Conservation (phyloP, 495 filamentous ascomycete species). For the Beverwykella pulmonaria region DNA sequence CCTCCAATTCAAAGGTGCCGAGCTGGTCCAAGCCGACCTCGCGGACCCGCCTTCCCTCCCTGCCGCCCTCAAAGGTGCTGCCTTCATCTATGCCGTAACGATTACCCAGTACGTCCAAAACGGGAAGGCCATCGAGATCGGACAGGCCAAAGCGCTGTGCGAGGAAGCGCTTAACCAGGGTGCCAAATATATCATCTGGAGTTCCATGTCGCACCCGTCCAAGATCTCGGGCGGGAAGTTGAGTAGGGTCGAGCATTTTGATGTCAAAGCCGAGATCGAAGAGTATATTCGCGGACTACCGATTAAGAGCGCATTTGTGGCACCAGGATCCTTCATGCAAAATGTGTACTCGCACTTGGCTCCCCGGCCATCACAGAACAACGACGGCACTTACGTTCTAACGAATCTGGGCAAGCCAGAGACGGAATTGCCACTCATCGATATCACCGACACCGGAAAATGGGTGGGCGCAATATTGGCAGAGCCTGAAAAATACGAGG, state of each 20-base stretch:
- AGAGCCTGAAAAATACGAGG: constrained; percentile 47
- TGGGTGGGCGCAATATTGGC: constrained; percentile 58
- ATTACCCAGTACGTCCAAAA: constrained; percentile 50
- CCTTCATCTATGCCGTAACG: constrained; percentile 62
- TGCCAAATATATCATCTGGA: constrained; percentile 59
- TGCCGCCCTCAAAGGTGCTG: constrained; percentile 56
- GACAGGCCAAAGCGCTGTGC: constrained; percentile 14
- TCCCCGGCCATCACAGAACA: constrained; percentile 22
- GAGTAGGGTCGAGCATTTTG: constrained; percentile 62
- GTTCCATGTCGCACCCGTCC: constrained; percentile 43
- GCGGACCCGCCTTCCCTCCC: constrained; percentile 53
- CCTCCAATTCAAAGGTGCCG: constrained; percentile 39
- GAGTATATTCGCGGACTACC: constrained; percentile 56
- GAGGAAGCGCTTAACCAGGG: constrained; percentile 29
- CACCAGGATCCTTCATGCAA: constrained; percentile 63
- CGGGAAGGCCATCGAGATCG: constrained; percentile 1
- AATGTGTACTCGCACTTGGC: constrained; percentile 46
- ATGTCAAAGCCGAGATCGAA: constrained; percentile 62
- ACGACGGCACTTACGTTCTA: constrained; percentile 49
- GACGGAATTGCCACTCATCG: constrained; percentile 56
- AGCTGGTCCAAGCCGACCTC: constrained; percentile 54
- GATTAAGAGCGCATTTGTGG: constrained; percentile 57
- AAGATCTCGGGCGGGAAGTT: constrained; percentile 52
- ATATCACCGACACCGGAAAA: constrained; percentile 58
- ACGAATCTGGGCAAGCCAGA: constrained; percentile 48